phyloP scores from a whole-genome alignment of 768 basidiomycete species.

The Boletus rubroflammeus region DNA sequence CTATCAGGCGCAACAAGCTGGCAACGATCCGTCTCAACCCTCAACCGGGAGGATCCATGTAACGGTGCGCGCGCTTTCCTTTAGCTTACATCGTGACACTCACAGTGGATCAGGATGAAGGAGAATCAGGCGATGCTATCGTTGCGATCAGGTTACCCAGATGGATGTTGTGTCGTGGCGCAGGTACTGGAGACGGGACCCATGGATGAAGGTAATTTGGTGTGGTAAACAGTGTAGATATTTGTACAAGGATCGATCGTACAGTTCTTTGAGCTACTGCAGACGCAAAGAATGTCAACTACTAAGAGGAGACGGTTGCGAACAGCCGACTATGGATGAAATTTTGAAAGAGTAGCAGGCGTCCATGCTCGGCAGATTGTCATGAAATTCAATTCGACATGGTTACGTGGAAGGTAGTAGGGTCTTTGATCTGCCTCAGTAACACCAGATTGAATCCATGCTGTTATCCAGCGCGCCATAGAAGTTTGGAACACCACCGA shows the following conservation, averaged over 20 bases:
- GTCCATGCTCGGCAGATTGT: constrained; percentile 81
- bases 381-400: constrained; percentile 89
- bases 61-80: background rate
- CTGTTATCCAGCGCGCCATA: constrained; percentile 66
- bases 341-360: constrained; percentile 54
- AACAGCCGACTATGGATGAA: constrained; percentile 62
- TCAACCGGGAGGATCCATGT: background rate
- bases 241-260: no score
- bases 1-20: background rate
- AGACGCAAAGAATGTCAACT: no score
- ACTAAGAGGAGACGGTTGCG: no score
- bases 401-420: constrained; percentile 83
- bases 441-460: background rate
- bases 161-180: background rate
- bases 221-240: no score
- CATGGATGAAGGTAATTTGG: background rate
- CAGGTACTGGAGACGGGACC: background rate
- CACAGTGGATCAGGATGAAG: background rate
- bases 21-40: background rate
- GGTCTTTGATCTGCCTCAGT: constrained; percentile 12
- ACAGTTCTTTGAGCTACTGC: no score
- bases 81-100: background rate
- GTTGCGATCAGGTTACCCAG: background rate
- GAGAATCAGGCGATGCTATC: background rate
- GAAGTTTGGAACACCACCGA: constrained; percentile 78